These are phyloP conservation scores for Schizochytrium sp. DNA, from an alignment of 108 stramenopile species.

Conservation along the genomic window DNA sequence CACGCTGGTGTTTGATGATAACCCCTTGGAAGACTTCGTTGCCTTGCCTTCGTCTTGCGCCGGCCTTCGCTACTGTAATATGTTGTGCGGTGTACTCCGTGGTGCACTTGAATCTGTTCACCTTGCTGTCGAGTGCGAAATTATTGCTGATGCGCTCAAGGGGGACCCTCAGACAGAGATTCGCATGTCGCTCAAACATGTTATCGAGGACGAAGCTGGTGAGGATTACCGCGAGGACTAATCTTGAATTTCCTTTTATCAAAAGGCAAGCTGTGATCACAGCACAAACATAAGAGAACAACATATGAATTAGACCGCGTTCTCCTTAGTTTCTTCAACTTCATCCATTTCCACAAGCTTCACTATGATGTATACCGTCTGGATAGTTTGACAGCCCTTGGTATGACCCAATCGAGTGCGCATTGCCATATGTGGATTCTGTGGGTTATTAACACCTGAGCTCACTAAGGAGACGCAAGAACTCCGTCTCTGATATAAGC, in stretches of 20 bases:
- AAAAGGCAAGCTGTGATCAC: neutral
- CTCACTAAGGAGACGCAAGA: no score
- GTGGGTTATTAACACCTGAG: no score
- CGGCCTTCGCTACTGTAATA: slow-evolving; percentile 85
- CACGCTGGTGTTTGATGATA: slow-evolving; percentile 85
- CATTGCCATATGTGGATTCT: no score
- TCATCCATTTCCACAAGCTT: no score
- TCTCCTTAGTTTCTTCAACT: no score
- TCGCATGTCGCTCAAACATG: slow-evolving; percentile 33
- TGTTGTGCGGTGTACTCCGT: slow-evolving; percentile 90
- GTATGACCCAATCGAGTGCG: no score
- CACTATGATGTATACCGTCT: no score
- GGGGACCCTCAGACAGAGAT: slow-evolving; percentile 51
- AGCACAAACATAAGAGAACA: no score
- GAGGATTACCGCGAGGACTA: slow-evolving; percentile 59
- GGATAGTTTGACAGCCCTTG: no score
- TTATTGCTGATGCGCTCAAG: slow-evolving; percentile 34
- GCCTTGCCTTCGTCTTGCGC: slow-evolving; percentile 85
- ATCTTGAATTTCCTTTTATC: neutral
- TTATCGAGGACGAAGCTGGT: slow-evolving; percentile 30
- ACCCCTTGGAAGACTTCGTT: slow-evolving; percentile 92
- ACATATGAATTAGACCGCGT: no score
- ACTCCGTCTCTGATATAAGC: no score
- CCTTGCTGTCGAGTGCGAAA: slow-evolving; percentile 53
- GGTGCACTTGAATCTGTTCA: slow-evolving; percentile 94